phyloP scores from a whole-genome alignment of 164 flowering plant genomes.

The Stephania cephalantha region DNA sequence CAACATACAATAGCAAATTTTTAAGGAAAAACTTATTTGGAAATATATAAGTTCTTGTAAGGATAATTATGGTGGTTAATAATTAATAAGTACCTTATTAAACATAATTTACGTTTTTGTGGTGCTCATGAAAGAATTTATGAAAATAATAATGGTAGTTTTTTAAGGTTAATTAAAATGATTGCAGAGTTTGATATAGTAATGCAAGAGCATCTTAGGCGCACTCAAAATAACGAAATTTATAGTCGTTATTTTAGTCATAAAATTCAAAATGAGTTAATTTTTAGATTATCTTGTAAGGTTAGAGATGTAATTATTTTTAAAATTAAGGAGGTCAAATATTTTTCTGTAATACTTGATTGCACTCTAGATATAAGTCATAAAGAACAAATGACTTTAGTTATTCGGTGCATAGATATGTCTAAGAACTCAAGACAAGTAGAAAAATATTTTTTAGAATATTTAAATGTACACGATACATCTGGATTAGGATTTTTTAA shows the following conservation, averaged over 20 bases:
- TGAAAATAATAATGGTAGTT: background rate
- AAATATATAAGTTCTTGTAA: too few species aligned
- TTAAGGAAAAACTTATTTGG: too few species aligned
- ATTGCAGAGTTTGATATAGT: background rate
- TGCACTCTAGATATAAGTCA: background rate
- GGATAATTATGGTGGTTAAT: too few species aligned
- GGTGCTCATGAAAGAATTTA: background rate
- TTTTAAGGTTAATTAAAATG: background rate
- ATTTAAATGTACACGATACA: background rate
- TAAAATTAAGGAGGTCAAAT: background rate
- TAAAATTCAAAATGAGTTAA: slow-evolving; percentile 1
- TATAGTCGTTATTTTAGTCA: background rate
- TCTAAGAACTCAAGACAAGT: background rate
- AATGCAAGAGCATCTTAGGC: background rate
- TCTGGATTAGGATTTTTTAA: background rate
- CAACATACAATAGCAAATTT: too few species aligned
- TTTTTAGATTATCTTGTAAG: background rate
- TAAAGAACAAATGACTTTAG: slow-evolving; percentile 5
- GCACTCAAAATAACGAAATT: background rate
- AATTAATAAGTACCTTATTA: too few species aligned
- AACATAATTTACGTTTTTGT: background rate
- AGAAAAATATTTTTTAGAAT: background rate
- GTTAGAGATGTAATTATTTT: background rate
- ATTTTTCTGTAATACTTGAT: slow-evolving; percentile 5
- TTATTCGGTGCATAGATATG: background rate